These are phyloP conservation scores for Trichoderma sp. DNA, from an alignment of 2,329 filamentous ascomycete genomes.

Conservation along the genomic window DNA sequence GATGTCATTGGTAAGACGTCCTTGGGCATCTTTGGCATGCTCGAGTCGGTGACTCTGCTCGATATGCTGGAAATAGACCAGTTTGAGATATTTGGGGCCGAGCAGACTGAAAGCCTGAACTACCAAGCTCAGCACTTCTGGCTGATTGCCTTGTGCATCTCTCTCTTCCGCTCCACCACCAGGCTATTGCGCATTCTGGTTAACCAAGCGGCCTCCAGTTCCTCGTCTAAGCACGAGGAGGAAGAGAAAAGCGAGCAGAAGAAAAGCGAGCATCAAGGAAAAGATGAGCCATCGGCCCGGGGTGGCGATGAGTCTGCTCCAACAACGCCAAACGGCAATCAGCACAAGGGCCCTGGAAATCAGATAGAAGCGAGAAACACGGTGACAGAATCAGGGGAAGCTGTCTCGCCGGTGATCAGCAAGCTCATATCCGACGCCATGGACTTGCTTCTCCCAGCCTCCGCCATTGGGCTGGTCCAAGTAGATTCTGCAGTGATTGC, in stretches of 20 bases:
- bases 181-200: slow-evolving; percentile 39
- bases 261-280: slow-evolving; percentile 23
- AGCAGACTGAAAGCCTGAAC: slow-evolving; percentile 45
- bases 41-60: slow-evolving; percentile 63
- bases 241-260: slow-evolving; percentile 16
- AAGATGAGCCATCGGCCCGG: background rate
- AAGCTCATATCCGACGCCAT: slow-evolving; percentile 55
- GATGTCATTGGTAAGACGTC: slow-evolving; percentile 56
- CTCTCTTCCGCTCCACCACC: slow-evolving; percentile 43
- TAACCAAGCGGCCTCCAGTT: slow-evolving; percentile 35
- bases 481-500: slow-evolving; percentile 52
- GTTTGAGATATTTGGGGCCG: slow-evolving; percentile 51
- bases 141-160: slow-evolving; percentile 59
- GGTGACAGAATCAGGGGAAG: slow-evolving; percentile 30
- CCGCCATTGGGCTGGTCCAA: slow-evolving; percentile 58
- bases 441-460: slow-evolving; percentile 61
- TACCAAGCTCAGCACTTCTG: slow-evolving; percentile 66
- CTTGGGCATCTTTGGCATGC: slow-evolving; percentile 63
- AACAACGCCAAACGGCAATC: slow-evolving; percentile 29
- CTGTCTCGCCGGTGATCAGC: slow-evolving; percentile 40
- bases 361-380: slow-evolving; percentile 33
- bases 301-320: slow-evolving; percentile 31
- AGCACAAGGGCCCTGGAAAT: slow-evolving; percentile 16
- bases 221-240: slow-evolving; percentile 29
- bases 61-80: slow-evolving; percentile 45